Base-by-base conservation (phyloP, 345 rosid genomes). In the Populus ilicifolia region DNA sequence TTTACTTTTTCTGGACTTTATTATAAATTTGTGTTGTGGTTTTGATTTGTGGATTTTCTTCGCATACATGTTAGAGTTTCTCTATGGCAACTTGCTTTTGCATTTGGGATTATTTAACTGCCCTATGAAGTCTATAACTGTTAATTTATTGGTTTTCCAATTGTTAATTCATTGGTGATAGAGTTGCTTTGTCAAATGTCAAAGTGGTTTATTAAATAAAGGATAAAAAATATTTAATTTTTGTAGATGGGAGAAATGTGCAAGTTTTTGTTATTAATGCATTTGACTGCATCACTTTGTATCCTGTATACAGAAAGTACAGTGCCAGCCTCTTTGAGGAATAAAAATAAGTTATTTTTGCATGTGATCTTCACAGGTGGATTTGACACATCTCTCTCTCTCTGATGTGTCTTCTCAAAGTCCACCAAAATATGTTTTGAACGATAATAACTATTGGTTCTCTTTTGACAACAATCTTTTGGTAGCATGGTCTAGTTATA, bases 71-170 rank as follows among this genome's bases (percentile, higher is more conserved):
- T 8, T 48, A 48, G 67, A 77, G 71, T 74, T 4, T 62, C 33
- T 41, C 33, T 70, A 44, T 71, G 67, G 41, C 43, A 46, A 61
- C 62, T 41, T 78, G 64, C 70, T 43, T 67, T 65, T 72, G 39
- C 21, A n/a, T 36, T 61, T 33, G 56, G n/a, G 61, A 44, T 30
- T 21, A 27, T 39, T 14, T 67, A 59, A 29, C 71, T 62, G 44
- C 78, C 48, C 18, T 36, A 5, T 25, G 21, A 72, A 62, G 41
- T 18, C 41, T 61, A 27, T 36, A 46, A 46, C 63, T 21, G 43
- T 18, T 35, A 21, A 18, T 75, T 10, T 9, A 33, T 20, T 29
- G 43, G 14, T 48, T 29, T 7, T 33, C 18, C 71, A 8, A 30
- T 63, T 27, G 69, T 21, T 29, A 23, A 67, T 38, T 29, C 21